phyloP scores from a whole-genome alignment of 202 grass and related monocot genomes.

The Saccharum hybrid region DNA sequence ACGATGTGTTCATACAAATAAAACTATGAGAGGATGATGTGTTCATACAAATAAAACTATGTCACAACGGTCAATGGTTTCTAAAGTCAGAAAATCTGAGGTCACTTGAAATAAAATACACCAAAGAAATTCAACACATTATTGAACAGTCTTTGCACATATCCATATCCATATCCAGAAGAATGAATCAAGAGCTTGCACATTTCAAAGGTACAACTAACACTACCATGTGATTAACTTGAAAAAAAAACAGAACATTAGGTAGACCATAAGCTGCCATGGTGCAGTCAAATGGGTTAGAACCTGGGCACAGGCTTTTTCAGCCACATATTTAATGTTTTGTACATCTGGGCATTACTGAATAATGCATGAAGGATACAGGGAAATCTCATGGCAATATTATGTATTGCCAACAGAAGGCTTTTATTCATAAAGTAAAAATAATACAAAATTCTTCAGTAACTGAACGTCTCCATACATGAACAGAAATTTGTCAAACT shows the following conservation, averaged over 20 bases:
- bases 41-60: constrained; percentile 23
- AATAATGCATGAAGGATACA: constrained; percentile 20
- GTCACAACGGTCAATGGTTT: neutral
- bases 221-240: neutral
- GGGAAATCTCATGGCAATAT: neutral
- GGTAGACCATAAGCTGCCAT: neutral
- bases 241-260: neutral
- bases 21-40: neutral
- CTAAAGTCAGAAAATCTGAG: constrained; percentile 30
- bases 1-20: constrained; percentile 21
- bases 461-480: constrained; percentile 26
- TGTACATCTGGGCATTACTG: constrained; percentile 5
- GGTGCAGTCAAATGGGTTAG: neutral
- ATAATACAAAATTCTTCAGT: constrained; percentile 30
- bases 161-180: neutral
- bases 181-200: constrained; percentile 1
- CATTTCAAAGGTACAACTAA: constrained; percentile 21
- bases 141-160: constrained; percentile 32
- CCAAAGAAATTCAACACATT: constrained; percentile 34
- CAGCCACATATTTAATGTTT: neutral
- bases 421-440: constrained; percentile 7
- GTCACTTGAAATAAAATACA: constrained; percentile 18
- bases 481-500: constrained; percentile 32
- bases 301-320: neutral
- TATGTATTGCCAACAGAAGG: neutral